These are phyloP conservation scores for Acanthamoeba polyphaga DNA, from an alignment of 208 protist species.

Conservation along the genomic window DNA sequence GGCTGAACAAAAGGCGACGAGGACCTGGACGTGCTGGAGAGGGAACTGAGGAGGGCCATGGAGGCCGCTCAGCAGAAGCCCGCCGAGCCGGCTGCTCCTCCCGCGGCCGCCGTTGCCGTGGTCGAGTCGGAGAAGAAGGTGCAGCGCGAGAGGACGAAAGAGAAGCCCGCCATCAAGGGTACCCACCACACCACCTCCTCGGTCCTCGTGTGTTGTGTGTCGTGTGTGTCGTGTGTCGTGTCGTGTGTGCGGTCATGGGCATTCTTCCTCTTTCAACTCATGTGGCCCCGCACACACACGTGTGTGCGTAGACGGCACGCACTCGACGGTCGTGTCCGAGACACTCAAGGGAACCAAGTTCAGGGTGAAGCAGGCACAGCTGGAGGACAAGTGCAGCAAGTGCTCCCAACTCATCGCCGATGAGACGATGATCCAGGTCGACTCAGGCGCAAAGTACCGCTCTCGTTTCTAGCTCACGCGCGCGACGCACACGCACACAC, in stretches of 20 bases:
- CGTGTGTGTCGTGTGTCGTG: too few relatives aligned
- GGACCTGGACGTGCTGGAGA: constrained; percentile 60
- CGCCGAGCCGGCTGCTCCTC: background rate
- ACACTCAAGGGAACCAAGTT: constrained; percentile 23
- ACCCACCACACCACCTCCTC: background rate
- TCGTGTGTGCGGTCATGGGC: too few relatives aligned
- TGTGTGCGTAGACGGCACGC: background rate
- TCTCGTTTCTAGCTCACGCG: background rate
- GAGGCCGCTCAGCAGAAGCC: background rate
- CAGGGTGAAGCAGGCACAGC: background rate
- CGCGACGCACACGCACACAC: too few relatives aligned
- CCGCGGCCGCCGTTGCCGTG: background rate
- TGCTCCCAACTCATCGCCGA: background rate
- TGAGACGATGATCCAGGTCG: background rate
- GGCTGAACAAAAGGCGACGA: background rate
- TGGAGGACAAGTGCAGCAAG: constrained; percentile 14
- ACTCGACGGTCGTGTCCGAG: constrained; percentile 35
- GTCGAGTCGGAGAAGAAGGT: constrained; percentile 62
- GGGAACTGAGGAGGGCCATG: constrained; percentile 28
- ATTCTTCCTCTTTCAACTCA: background rate
- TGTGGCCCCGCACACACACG: background rate
- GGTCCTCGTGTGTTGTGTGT: background rate
- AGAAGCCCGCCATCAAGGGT: constrained; percentile 66
- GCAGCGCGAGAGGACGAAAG: constrained; percentile 55
- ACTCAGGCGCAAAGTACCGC: background rate